A percentile compares a stretch with the other conserved stretches of the same genome.
phyloP scores from a whole-genome alignment of 805 yeast species.

The Priceomyces fermenticarens region DNA sequence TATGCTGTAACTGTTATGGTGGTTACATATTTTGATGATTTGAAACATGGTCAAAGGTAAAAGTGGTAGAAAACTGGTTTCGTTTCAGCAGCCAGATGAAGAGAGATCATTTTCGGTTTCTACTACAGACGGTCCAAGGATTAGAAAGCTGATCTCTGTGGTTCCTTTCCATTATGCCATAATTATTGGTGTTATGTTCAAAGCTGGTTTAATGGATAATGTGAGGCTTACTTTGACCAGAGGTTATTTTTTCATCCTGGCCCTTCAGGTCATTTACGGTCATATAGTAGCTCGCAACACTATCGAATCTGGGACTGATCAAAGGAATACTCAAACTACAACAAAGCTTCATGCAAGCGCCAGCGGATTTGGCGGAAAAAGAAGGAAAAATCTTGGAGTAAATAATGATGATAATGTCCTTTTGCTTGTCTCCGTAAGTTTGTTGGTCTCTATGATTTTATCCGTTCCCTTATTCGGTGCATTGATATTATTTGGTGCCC shows the following conservation, averaged over 20 bases:
- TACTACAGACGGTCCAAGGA: constrained; percentile 10
- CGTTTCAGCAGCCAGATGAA: constrained; percentile 13
- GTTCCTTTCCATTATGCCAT: constrained; percentile 30
- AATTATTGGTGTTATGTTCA: constrained; percentile 26
- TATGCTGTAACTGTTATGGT: not conserved
- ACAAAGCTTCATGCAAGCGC: not conserved
- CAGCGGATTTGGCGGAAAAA: constrained; percentile 5
- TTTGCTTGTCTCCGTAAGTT: constrained; percentile 24
- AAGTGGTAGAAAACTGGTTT: constrained; percentile 15
- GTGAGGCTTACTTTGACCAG: constrained; percentile 18
- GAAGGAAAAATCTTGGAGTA: not conserved
- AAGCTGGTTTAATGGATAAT: constrained; percentile 25
- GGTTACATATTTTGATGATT: not conserved
- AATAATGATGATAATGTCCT: constrained; percentile 13
- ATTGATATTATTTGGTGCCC: constrained; percentile 77
- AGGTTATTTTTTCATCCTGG: constrained; percentile 23
- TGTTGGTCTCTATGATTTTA: constrained; percentile 29
- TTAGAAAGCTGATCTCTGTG: constrained; percentile 11
- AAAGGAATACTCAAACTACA: not conserved
- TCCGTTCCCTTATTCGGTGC: constrained; percentile 36
- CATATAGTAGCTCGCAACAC: constrained; percentile 12
- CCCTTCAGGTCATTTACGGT: constrained; percentile 22
- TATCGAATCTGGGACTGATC: not conserved
- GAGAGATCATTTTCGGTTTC: constrained; percentile 3
- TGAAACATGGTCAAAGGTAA: constrained; percentile 2